Percentiles rank a stretch among this genome's conserved stretches.
Conservation (phyloP, 2,329 filamentous ascomycete species). For the Colletotrichum melonis region DNA sequence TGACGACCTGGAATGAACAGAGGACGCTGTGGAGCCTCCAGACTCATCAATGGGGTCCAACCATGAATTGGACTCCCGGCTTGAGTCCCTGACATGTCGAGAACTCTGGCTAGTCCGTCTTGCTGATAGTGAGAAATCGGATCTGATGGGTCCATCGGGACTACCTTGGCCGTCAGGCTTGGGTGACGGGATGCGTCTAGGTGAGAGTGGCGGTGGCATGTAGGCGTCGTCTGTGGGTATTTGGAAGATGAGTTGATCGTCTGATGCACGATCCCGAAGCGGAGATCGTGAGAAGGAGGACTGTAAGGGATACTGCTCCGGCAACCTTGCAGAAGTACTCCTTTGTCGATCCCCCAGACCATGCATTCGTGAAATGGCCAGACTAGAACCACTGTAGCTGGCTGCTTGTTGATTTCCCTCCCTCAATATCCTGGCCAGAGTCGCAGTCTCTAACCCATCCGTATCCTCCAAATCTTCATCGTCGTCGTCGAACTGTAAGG, state of each 20-base stretch:
- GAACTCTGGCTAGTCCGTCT: slow-evolving; percentile 40
- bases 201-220: slow-evolving; percentile 79
- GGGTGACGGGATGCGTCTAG: slow-evolving; percentile 63
- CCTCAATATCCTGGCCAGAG: slow-evolving; percentile 56
- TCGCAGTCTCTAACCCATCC: slow-evolving; percentile 63
- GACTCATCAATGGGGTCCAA: slow-evolving; percentile 95
- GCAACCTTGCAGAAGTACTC: slow-evolving; percentile 35
- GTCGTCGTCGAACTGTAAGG: slow-evolving; percentile 45
- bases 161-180: slow-evolving; percentile 39
- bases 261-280: slow-evolving; percentile 46
- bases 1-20: slow-evolving; percentile 83
- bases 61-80: slow-evolving; percentile 89
- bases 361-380: slow-evolving; percentile 36
- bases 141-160: slow-evolving; percentile 44
- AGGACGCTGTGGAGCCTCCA: slow-evolving; percentile 81
- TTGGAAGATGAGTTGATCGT: slow-evolving; percentile 53
- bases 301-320: slow-evolving; percentile 52
- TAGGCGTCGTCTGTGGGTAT: slow-evolving; percentile 67
- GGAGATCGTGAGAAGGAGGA: slow-evolving; percentile 67
- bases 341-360: slow-evolving; percentile 9
- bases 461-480: slow-evolving; percentile 55
- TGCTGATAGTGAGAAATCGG: slow-evolving; percentile 47
- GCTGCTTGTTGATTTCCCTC: slow-evolving; percentile 11
- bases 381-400: slow-evolving; percentile 1
- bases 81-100: slow-evolving; percentile 68